Evolutionary conservation across 2,329 filamentous ascomycete species (phyloP), one percentile per base, ranked within the genome.

Genomic region (Penicillium expansum): DNA sequence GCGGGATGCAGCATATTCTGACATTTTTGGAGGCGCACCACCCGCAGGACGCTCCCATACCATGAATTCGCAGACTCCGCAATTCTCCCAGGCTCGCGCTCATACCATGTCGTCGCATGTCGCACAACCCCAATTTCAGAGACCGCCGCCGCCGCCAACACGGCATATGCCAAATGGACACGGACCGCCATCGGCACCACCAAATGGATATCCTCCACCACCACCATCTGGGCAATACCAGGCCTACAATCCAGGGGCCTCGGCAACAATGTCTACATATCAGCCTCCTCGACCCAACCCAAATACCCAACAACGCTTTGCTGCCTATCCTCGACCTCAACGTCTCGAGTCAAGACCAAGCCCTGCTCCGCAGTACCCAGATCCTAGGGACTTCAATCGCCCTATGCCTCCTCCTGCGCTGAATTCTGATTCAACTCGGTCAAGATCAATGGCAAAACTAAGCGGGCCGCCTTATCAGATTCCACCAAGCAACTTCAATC

Each of bases 1-100:
- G 77, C 89, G 94, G 78, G 92, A 99, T 84, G 91, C 91, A 66
- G 94, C 93, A 64, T 99, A 95, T 76, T 91, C 90, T 64, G 93
- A 93, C 77, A 97, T 97, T 72, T 99, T 97, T 74, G 94, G 93
- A 66, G 87, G 86, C 63, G 84, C 90, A 63, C 92, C 91, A 62
- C 91, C 91, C 45, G 86, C 90, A 44, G 93, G 93, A 57, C 88
- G 94, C 74, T 95, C 92, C 56, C 92, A 97, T 71, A 97, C 93
- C 27, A 97, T 97, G 92, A 94, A 88, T 62, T 92, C 90, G 55
- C 87, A 91, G 62, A 83, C 88, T 32, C 77, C 80, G 57, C 85
- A 84, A 67, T 80, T 83, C 57, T 79, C 81, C 51, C 79, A 80
- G 50, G 90, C 89, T 65, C 86, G 92, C 67, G 91, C 91, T 47